A percentile compares a stretch with the other conserved stretches of the same genome.
Conservation (phyloP, 352 stramenopile genomes). For the Globisporangium recalcitrans region DNA sequence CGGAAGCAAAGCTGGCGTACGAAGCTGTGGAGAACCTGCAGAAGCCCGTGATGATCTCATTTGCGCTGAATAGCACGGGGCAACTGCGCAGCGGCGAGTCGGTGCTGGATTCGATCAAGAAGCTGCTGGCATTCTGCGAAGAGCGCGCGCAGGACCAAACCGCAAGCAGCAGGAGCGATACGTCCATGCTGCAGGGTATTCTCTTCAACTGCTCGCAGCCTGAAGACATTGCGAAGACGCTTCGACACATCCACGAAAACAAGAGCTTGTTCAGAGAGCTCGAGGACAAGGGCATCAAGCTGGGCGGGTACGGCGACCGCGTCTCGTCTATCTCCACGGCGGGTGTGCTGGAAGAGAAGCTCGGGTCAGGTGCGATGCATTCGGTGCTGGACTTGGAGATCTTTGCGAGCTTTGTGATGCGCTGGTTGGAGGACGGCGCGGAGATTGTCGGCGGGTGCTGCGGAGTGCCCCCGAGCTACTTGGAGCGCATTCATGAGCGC, state of each 20-base stretch:
- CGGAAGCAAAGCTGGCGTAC: constrained; percentile 81
- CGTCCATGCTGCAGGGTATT: constrained; percentile 45
- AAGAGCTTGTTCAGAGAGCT: constrained; percentile 28
- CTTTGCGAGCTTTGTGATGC: constrained; percentile 67
- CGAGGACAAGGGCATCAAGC: constrained; percentile 26
- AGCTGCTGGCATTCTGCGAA: constrained; percentile 34
- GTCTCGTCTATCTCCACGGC: constrained; percentile 69
- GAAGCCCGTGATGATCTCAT: constrained; percentile 82
- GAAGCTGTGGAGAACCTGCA: constrained; percentile 58
- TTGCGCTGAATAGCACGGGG: constrained; percentile 69
- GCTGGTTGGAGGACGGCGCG: constrained; percentile 67
- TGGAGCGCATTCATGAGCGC: constrained; percentile 24
- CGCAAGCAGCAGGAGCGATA: not conserved
- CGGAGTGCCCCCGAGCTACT: constrained; percentile 78
- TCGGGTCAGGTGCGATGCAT: constrained; percentile 59
- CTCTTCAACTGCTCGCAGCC: constrained; percentile 92
- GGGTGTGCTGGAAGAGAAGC: constrained; percentile 62
- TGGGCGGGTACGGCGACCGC: constrained; percentile 87
- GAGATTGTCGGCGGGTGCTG: constrained; percentile 89
- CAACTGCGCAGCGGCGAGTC: constrained; percentile 78
- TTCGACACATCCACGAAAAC: constrained; percentile 44
- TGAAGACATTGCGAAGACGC: constrained; percentile 84
- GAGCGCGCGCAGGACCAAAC: constrained; percentile 15
- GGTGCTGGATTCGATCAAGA: constrained; percentile 42
- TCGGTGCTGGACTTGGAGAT: constrained; percentile 69